phyloP scores from a whole-genome alignment of 108 stramenopile species.

The Fragilaria radians region DNA sequence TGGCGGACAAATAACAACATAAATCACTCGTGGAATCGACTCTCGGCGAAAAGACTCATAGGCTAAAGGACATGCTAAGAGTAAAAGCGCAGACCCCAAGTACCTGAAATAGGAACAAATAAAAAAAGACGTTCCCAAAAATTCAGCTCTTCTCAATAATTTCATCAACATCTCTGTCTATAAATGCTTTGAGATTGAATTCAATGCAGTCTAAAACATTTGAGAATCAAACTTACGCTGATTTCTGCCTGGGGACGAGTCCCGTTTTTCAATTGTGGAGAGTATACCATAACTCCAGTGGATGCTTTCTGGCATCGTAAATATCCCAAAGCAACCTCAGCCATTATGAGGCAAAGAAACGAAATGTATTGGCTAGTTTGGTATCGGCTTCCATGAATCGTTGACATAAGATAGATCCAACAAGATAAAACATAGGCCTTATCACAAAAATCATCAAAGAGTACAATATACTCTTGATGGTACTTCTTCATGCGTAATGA shows the following conservation, averaged over 20 bases:
- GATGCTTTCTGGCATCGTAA: constrained; percentile 41
- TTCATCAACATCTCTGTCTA: constrained; percentile 24
- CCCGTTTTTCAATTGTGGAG: constrained; percentile 33
- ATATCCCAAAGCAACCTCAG: constrained; percentile 34
- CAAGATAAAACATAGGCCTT: constrained; percentile 48
- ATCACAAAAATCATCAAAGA: constrained; percentile 53
- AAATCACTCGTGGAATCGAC: constrained; percentile 35
- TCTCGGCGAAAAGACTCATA: constrained; percentile 55
- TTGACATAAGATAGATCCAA: constrained; percentile 37
- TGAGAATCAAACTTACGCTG: neutral
- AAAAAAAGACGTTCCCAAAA: constrained; percentile 45
- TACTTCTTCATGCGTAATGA: constrained; percentile 28
- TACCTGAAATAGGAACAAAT: constrained; percentile 24
- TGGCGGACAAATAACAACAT: constrained; percentile 16
- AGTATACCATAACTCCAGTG: constrained; percentile 29
- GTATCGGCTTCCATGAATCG: constrained; percentile 12
- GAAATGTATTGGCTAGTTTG: constrained; percentile 24
- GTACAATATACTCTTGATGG: constrained; percentile 34
- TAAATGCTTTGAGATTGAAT: neutral
- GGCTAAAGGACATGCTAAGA: constrained; percentile 38
- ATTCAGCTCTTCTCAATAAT: constrained; percentile 55
- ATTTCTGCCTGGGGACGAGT: constrained; percentile 33
- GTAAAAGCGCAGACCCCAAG: constrained; percentile 24
- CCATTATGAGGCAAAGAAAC: constrained; percentile 30
- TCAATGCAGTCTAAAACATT: neutral